A percentile compares a stretch with the other conserved stretches of the same genome.
Evolutionary conservation across 257 asterid genomes (phyloP).

Genomic region (Solanum sparsipilum): DNA sequence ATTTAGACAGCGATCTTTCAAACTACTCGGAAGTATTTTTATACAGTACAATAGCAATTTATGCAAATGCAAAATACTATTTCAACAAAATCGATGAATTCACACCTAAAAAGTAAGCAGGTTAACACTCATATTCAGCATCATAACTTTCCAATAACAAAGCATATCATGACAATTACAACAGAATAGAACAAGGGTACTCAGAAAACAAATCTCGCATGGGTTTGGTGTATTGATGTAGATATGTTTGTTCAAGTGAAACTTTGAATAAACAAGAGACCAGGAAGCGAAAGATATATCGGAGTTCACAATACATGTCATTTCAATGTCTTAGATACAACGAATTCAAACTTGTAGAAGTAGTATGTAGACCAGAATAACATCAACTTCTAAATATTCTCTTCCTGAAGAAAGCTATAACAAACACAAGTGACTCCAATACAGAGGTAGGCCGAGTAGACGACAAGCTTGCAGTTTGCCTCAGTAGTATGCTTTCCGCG

Average conservation of each 20-base stretch:
- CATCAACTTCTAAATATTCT: not conserved
- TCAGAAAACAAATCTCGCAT: not conserved
- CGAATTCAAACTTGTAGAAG: not conserved
- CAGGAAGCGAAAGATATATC: not conserved
- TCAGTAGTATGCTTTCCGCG: slow-evolving; percentile 67
- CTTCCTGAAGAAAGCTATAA: not conserved
- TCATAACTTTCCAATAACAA: not conserved
- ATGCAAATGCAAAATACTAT: not conserved
- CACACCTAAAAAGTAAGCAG: not conserved
- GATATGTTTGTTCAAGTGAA: not conserved
- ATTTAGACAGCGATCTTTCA: not conserved
- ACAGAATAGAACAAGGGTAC: not conserved
- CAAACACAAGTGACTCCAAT: not conserved
- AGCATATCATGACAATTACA: not conserved
- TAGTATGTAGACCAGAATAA: not conserved
- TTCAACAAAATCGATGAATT: not conserved
- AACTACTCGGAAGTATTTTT: not conserved
- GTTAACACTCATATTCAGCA: not conserved
- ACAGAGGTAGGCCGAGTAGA: not conserved
- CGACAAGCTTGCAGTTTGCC: not conserved
- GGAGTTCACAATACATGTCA: not conserved
- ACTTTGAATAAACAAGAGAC: not conserved
- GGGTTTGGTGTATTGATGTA: not conserved
- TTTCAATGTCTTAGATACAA: not conserved
- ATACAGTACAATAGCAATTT: not conserved